These are phyloP conservation scores for Amanita rimosa DNA, from an alignment of 768 basidiomycete genomes.

Conservation along the genomic window DNA sequence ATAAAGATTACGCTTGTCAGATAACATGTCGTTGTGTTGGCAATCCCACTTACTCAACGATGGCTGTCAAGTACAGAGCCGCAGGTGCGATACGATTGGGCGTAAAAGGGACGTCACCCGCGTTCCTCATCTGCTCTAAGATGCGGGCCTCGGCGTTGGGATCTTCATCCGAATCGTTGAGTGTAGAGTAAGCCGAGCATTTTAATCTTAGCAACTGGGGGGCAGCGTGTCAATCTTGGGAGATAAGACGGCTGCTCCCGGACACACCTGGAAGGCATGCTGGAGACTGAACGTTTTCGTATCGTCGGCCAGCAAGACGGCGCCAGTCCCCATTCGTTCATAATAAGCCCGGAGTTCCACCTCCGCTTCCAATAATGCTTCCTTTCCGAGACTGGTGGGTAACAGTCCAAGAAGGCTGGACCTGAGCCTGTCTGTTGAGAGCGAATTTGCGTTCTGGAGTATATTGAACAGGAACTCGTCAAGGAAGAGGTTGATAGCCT, in stretches of 20 bases:
- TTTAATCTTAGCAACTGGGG: constrained; percentile 69
- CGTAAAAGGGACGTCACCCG: constrained; percentile 40
- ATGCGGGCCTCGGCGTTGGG: constrained; percentile 49
- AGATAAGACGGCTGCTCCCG: not conserved
- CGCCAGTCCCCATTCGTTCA: constrained; percentile 48
- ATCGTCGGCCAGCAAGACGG: constrained; percentile 32
- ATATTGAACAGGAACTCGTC: constrained; percentile 78
- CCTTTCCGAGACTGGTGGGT: constrained; percentile 79
- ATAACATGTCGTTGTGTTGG: constrained; percentile 12
- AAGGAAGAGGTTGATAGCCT: constrained; percentile 66
- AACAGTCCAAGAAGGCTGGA: constrained; percentile 59
- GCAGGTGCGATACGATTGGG: constrained; percentile 63
- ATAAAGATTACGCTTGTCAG: constrained; percentile 11
- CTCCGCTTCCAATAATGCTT: constrained; percentile 88
- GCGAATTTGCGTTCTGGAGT: constrained; percentile 51
- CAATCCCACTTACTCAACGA: constrained; percentile 70
- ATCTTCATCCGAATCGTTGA: constrained; percentile 76
- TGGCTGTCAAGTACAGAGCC: constrained; percentile 83
- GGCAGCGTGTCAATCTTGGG: not conserved
- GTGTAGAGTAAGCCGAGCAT: constrained; percentile 80
- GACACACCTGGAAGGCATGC: constrained; percentile 64
- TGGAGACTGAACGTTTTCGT: constrained; percentile 54
- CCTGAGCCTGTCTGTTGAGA: constrained; percentile 66
- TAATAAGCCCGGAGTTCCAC: constrained; percentile 85
- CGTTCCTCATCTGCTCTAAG: constrained; percentile 45